These are phyloP conservation scores for Scedosporium apiospermum DNA, from an alignment of 2,329 filamentous ascomycete species.

Conservation along the genomic window DNA sequence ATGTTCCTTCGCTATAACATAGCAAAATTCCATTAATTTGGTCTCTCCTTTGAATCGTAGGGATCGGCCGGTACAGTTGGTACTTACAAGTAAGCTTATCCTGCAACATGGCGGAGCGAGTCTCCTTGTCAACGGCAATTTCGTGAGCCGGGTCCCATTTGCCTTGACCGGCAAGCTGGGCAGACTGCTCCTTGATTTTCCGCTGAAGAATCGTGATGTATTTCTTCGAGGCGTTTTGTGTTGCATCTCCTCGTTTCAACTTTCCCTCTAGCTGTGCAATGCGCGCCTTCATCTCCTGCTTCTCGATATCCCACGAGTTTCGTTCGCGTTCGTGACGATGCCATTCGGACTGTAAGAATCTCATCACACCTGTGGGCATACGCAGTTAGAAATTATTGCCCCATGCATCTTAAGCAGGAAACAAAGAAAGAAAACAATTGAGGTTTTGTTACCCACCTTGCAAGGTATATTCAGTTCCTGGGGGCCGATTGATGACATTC, in stretches of 20 bases:
- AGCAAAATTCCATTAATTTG: not conserved
- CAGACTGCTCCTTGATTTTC: slow-evolving; percentile 74
- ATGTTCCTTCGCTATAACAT: not conserved
- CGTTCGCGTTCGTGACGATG: slow-evolving; percentile 95
- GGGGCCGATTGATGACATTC: slow-evolving; percentile 39
- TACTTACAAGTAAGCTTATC: slow-evolving; percentile 45
- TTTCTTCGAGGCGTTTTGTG: slow-evolving; percentile 81
- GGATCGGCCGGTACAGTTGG: not conserved
- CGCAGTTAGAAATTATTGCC: not conserved
- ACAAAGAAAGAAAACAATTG: not conserved
- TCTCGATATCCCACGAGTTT: slow-evolving; percentile 98
- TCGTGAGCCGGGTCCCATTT: slow-evolving; percentile 28
- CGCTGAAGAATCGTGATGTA: slow-evolving; percentile 85
- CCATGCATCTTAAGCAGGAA: not conserved
- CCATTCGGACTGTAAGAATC: slow-evolving; percentile 98
- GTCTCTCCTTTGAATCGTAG: not conserved
- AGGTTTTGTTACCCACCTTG: slow-evolving; percentile 30
- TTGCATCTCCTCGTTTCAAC: slow-evolving; percentile 72
- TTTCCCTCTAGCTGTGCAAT: slow-evolving; percentile 93
- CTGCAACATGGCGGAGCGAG: slow-evolving; percentile 40
- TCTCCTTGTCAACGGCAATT: slow-evolving; percentile 37
- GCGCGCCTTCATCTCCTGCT: slow-evolving; percentile 96
- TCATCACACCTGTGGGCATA: slow-evolving; percentile 71
- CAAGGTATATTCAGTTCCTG: slow-evolving; percentile 52
- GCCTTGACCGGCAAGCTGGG: slow-evolving; percentile 52